These are phyloP conservation scores for Pseudozyma pruni DNA, from an alignment of 1,284 basidiomycete genomes.

Conservation along the genomic window DNA sequence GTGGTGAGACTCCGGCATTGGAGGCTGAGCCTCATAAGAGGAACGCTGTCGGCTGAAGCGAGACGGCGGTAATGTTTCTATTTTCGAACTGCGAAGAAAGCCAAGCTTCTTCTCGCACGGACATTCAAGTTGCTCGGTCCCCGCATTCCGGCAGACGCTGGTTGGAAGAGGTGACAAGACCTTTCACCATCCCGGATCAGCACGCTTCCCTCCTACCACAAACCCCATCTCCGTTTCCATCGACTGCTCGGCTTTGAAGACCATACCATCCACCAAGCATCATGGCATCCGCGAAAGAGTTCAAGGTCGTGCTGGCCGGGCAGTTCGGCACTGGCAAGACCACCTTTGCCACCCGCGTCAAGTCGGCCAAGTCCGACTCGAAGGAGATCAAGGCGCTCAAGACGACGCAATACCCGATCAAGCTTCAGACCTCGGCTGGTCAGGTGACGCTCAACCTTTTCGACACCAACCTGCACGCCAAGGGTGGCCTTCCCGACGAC, in stretches of 20 bases:
- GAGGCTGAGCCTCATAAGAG: too few species aligned
- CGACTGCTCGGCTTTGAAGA: too few species aligned
- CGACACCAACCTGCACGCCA: conserved; percentile 50
- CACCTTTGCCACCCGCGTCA: conserved; percentile 46
- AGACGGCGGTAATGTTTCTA: too few species aligned
- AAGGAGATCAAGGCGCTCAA: conserved; percentile 53
- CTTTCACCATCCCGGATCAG: background rate
- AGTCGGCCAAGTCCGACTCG: conserved; percentile 30
- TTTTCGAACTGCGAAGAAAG: too few species aligned
- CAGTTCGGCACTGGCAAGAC: conserved; percentile 49
- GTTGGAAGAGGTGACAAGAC: too few species aligned
- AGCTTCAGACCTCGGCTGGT: conserved; percentile 43
- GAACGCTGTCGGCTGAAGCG: too few species aligned
- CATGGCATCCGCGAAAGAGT: conserved; percentile 37
- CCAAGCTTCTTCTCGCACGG: too few species aligned
- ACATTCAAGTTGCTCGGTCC: too few species aligned
- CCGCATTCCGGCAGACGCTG: too few species aligned
- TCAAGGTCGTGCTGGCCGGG: conserved; percentile 49
- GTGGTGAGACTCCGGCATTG: too few species aligned
- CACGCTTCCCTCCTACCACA: too few species aligned
- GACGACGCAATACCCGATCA: conserved; percentile 42
- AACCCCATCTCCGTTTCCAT: background rate
- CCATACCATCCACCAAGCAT: too few species aligned
- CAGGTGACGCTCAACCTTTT: conserved; percentile 42
- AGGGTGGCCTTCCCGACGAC: conserved; percentile 47